phyloP scores from a whole-genome alignment of 164 flowering plant genomes.

The Pachysandra terminalis region DNA sequence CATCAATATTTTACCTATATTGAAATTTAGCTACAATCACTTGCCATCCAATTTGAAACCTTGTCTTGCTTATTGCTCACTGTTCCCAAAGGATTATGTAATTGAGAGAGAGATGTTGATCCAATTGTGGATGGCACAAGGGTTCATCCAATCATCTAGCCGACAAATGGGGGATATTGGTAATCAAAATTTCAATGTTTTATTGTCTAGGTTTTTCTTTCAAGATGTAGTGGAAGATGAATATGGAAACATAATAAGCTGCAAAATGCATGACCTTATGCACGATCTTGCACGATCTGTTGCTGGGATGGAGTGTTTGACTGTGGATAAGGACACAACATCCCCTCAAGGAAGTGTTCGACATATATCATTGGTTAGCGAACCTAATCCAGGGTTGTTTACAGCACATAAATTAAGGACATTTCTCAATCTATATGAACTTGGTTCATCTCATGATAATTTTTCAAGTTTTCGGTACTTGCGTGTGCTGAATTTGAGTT shows the following conservation, averaged over 20 bases:
- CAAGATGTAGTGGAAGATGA: background rate
- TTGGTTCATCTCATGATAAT: background rate
- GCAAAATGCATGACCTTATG: constrained; percentile 19
- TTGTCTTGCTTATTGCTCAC: constrained; percentile 17
- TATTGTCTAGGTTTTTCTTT: constrained; percentile 13
- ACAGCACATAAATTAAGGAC: background rate
- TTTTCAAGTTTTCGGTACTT: background rate
- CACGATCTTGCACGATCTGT: constrained; percentile 19
- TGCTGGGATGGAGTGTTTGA: background rate
- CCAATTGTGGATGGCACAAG: constrained; percentile 12
- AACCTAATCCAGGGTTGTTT: background rate
- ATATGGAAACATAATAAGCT: background rate
- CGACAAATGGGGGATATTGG: constrained; percentile 9
- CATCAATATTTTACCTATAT: constrained; percentile 5
- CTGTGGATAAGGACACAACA: background rate
- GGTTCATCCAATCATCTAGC: background rate
- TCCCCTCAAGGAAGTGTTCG: background rate
- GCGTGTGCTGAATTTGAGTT: constrained; percentile 5
- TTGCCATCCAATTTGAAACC: constrained; percentile 11
- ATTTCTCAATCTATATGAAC: background rate
- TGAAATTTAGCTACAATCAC: constrained; percentile 18
- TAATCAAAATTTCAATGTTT: background rate
- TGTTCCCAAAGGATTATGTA: constrained; percentile 9
- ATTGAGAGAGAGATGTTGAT: constrained; percentile 10
- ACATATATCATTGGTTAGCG: background rate